Evolutionary conservation across 257 asterid genomes (phyloP), one percentile per base, ranked within the genome.

Genomic region (Asclepias syriaca): DNA sequence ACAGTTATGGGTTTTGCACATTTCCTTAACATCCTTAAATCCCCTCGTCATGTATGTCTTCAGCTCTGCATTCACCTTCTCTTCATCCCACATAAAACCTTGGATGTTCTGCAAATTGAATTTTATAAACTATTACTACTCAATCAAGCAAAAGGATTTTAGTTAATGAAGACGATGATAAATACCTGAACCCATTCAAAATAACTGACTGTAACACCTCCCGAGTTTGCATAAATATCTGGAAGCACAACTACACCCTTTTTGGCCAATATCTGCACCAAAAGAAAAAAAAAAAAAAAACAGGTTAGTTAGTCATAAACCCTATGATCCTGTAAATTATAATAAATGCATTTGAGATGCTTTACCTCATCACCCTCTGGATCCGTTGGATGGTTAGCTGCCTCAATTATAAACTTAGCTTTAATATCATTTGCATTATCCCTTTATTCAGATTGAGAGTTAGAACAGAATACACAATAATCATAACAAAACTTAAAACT

Each of bases 71-170:
- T 93, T 93, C 83, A 93, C 98, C 39, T 89, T 93, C 40, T 85
- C 87, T 82, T 91, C 98, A 11, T 91, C 96, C 98, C 98, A 93
- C 96, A 91, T 91, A 82, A 93, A 93, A 22, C 98, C 98, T 72
- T 93, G 98, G 27, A 93, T 93, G 89, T 91, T 93, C 95, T 90
- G 82, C 48, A 4, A 27, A 39, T 8, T 5, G 6, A 3, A 2
- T 63, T 24, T 43, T 43, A 1, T n/a, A 0, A 24, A 53, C 40
- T n/a, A 64, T 5, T n/a, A 43, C 45, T 21, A 6, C 48, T 24
- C 27, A 24, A 24, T 8, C 2, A 43, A 43, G 48, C 18, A 16
- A 56, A 27, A 10, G 13, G 13, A 27, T 0, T 40, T 63, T 46
- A 68, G n/a, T 19, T 12, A 45, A 7, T 60, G 34, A 12, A 10